Conservation (phyloP, 208 protist genomes). For the Acanthamoeba divionensis region DNA sequence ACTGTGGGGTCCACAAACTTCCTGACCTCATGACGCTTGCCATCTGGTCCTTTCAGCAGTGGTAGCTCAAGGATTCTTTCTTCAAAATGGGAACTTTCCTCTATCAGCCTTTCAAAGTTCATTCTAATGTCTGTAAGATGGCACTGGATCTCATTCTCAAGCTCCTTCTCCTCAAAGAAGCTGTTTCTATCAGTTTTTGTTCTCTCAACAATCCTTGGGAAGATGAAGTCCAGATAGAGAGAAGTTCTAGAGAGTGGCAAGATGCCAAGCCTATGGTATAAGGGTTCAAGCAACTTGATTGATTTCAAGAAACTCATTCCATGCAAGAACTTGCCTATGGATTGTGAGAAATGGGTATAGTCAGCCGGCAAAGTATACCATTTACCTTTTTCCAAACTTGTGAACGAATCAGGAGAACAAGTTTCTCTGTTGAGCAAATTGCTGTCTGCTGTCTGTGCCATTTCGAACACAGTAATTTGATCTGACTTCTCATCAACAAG, state of each 20-base stretch:
- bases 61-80: background rate
- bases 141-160: background rate
- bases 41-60: background rate
- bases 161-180: background rate
- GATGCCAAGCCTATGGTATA: background rate
- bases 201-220: background rate
- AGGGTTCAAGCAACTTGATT: background rate
- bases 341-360: background rate
- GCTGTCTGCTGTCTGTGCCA: too few species aligned
- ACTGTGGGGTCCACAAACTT: background rate
- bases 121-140: background rate
- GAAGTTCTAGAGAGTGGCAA: background rate
- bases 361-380: conserved; percentile 31
- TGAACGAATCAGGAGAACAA: too few species aligned
- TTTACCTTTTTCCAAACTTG: background rate
- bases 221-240: conserved; percentile 17
- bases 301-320: background rate
- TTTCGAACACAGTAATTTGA: too few species aligned
- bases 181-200: background rate
- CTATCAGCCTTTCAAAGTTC: background rate
- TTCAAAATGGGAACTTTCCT: background rate
- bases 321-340: background rate
- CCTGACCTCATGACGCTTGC: background rate
- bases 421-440: too few species aligned
- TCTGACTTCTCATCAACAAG: background rate